Percentiles rank a stretch among this genome's conserved stretches.
phyloP scores from a whole-genome alignment of 176 grass and related monocot species.

The Triticum timopheevii region DNA sequence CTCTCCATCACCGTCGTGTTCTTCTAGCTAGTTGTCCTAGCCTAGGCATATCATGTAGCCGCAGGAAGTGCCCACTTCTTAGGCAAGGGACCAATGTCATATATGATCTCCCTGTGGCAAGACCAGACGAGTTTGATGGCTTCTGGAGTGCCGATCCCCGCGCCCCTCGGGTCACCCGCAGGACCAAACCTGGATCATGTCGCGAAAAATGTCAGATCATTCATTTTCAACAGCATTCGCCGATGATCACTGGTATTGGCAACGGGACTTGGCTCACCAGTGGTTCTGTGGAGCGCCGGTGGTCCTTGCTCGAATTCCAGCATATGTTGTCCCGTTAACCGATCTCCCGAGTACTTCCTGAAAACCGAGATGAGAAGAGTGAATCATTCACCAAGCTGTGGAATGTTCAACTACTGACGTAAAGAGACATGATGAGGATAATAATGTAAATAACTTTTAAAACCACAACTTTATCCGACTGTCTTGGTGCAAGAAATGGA shows the following conservation, averaged over 20 bases:
- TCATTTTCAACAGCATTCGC: too few species aligned
- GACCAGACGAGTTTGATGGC: slow-evolving; percentile 98
- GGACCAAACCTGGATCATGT: slow-evolving; percentile 76
- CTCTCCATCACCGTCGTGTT: background rate
- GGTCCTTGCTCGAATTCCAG: slow-evolving; percentile 92
- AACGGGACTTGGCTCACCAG: slow-evolving; percentile 48
- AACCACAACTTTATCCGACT: background rate
- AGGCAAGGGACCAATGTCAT: slow-evolving; percentile 65
- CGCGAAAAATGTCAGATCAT: background rate
- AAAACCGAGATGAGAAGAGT: background rate
- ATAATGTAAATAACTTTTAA: background rate
- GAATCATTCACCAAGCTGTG: background rate
- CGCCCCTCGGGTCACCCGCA: slow-evolving; percentile 86
- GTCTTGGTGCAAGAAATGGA: background rate
- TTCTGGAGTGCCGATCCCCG: slow-evolving; percentile 94
- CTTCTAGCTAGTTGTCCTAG: background rate
- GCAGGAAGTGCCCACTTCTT: slow-evolving; percentile 65
- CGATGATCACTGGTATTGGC: background rate
- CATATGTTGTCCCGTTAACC: slow-evolving; percentile 95
- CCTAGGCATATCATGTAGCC: slow-evolving; percentile 39
- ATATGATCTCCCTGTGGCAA: slow-evolving; percentile 95
- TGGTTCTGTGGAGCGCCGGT: slow-evolving; percentile 99
- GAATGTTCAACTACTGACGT: background rate
- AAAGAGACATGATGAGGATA: background rate
- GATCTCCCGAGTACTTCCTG: slow-evolving; percentile 90